Base-by-base conservation (phyloP, 345 rosid species). In the Conringia planisiliqua region DNA sequence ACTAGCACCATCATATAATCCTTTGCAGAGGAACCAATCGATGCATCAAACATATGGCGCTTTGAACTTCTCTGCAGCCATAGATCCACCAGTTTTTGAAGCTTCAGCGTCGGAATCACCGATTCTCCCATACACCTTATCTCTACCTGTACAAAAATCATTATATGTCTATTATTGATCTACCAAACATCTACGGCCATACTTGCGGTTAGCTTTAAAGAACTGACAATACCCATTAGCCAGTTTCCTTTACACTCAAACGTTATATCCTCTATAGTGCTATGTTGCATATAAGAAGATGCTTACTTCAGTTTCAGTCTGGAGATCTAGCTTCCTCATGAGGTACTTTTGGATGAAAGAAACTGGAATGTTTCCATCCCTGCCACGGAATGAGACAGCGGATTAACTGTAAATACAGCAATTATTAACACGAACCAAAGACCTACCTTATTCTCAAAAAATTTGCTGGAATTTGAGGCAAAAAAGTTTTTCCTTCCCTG, bases 281-380 rank as follows among this genome's bases (percentile, higher is more conserved):
- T 42, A 71, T 4, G 56, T 54, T 75, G 57, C 68, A 73, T 68
- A 73, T 60, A 83, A 39, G 83, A 39, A 38, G 56, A 36, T 48
- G 71, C 88, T 82, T 58, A 88, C 97, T 90, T 95, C 91, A 68
- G 88, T 75, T 73, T 89, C 98, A 78, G 71, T 82, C 27, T 71
- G 30, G 46, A 92, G 93, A 66, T 86, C 83, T 24, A 95, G 85
- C 86, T 95, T 92, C 87, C 70, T 82, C 80, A 80, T 74, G 57
- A 92, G 86, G 76, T 95, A 95, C 83, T 95, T 92, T 59, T 95
- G 96, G 80, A 95, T 81, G 68, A 79, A 85, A 42, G 92, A 90
- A 74, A 92, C 91, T 0, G 94, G 87, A 64, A 89, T 71, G 56
- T 74, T 85, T 65, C 92, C 93, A 82, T 90, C 97, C 86, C 98